Base-by-base conservation (phyloP, 495 filamentous ascomycete genomes). In the Parachaetomium inaequale region DNA sequence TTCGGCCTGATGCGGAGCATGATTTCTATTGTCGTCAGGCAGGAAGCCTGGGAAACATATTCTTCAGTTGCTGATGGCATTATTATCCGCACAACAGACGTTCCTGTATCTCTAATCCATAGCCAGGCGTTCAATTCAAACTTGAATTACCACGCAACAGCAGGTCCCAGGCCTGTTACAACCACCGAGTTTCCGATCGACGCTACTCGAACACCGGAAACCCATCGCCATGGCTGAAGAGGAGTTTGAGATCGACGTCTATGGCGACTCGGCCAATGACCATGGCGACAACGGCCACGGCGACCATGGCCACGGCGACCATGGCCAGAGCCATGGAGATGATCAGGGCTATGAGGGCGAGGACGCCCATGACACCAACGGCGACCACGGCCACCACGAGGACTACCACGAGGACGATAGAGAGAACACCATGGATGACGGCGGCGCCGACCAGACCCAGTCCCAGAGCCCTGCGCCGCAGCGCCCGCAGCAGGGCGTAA, bases 211-310 rank as follows among this genome's bases (percentile, higher is more conserved):
- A 61, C 28, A 21, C 17, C 45, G 31, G n/a, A 49, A 11, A 34
- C 49, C n/a, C 32, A 40, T 26, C 60, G 69, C 7, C 50, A 77
- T 77, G 74, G 72, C 73, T 65, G 94, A 98, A 74, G 92, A 94
- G 76, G 92, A 96, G 70, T 98, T 97, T 82, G 94, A 98, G 73
- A 96, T 97, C 82, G 95, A 98, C 74, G 92, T 97, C 76, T 97
- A 96, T 74, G 93, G 91, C 64, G 93, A 97, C 72, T 86, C 89
- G 53, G 81, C 80, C 64, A 74, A 70, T 23, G 73, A 79, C 31
- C 71, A 71, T 51, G 75, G 83, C 53, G 82, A 63, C 28, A 25
- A 51, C 3, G 73, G 78, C 34, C 70, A 71, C 49, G 76, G 83
- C 53, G 81, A 63, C 25, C 23, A 52, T 8, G 46, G 65, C 40